Percentiles rank a stretch among this genome's conserved stretches.
phyloP scores from a whole-genome alignment of 371 early-diverging fungal genomes.

The Actinomortierella wolfii region DNA sequence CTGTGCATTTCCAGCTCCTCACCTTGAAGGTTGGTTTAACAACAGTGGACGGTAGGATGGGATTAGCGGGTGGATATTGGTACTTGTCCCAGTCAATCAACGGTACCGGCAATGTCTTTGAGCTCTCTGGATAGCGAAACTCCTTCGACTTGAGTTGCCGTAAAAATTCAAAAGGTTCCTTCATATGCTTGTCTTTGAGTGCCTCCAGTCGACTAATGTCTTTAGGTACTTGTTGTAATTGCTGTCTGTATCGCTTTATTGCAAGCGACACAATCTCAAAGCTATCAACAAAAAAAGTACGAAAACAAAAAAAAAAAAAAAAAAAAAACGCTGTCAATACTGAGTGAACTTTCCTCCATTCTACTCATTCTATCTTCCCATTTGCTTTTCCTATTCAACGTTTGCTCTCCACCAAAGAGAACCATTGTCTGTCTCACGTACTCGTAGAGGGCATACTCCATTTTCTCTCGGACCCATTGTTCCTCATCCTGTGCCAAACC shows the following conservation, averaged over 20 bases:
- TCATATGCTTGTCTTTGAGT: conserved; percentile 53
- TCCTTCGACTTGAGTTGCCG: conserved; percentile 46
- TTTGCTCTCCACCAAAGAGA: no score
- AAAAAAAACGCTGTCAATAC: no score
- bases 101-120: conserved; percentile 37
- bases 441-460: conserved; percentile 46
- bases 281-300: conserved; percentile 5
- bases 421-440: conserved; percentile 6
- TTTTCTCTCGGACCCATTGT: conserved; percentile 34
- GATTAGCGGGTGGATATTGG: conserved; percentile 44
- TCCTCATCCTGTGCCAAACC: conserved; percentile 33
- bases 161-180: conserved; percentile 57
- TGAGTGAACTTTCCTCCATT: background rate
- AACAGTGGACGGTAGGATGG: conserved; percentile 11
- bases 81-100: conserved; percentile 42
- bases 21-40: conserved; percentile 13
- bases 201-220: conserved; percentile 50
- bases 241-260: conserved; percentile 46
- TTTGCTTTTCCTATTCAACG: no score
- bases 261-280: conserved; percentile 33
- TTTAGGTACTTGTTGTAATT: conserved; percentile 51
- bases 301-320: background rate
- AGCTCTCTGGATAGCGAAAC: conserved; percentile 39
- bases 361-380: no score
- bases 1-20: no score